Evolutionary conservation across 305 asterid species (phyloP), one percentile per base, ranked within the genome.

Genomic region (Rubia balearica): DNA sequence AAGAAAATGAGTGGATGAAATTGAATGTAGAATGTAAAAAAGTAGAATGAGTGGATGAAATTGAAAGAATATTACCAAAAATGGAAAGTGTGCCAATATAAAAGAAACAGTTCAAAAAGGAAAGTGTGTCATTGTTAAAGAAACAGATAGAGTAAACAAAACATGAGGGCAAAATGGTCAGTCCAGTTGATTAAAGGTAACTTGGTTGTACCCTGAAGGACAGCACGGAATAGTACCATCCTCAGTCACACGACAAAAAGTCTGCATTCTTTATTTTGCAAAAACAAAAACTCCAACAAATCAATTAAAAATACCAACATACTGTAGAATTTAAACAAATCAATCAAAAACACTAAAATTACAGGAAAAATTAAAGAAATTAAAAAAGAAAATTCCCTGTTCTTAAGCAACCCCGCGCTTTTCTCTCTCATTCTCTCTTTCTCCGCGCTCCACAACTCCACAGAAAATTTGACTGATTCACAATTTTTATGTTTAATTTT

Each of bases 211-310:
- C 69, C 69, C 24, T 19, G 80, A 85, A 75, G 79, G 82, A 82
- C 78, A 79, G 92, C 88, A 90, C 91, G 93, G 96, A 83, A 83
- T 49, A 68, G 90, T 83, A 85, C 88, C 60, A 74, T 74, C 74
- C 61, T 22, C 66, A 33, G 75, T 71, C 61, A 11, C 42, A 48
- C 62, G 55, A 45, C 49, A 27, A 33, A 64, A 64, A 40, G 43
- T 38, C 11, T 6, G 14, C 48, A 8, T 19, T 6, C 53, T 38
- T 64, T 64, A 64, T 38, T 64, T 64, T 38, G 30, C 46, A 33
- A 33, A 36, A 62, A 33, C 42, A 33, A 2, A 62, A 33, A 62
- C 16, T 17, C 43, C 14, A 16, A 60, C 1, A 38, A 64, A 38
- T 7, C n/a, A 17, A 51, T n/a, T 27, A 22, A 9, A 21, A 24